Conservation (phyloP, 306 rosid genomes). For the Acacia melanoxylon region DNA sequence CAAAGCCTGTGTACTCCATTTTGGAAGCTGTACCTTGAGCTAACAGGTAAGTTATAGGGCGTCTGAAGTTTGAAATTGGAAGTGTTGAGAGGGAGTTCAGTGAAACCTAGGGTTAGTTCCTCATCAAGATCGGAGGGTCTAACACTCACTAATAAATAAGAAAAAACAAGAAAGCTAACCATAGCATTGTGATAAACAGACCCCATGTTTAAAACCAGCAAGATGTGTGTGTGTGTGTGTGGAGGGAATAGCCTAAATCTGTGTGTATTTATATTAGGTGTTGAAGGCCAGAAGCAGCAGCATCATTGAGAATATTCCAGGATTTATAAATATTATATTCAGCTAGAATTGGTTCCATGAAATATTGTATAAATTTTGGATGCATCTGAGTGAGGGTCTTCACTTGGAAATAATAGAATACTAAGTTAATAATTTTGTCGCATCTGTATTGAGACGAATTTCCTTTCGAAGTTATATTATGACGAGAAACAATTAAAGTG, state of each 20-base stretch:
- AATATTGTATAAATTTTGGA: no score
- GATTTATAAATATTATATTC: neutral
- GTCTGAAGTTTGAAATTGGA: slow-evolving; percentile 21
- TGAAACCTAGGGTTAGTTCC: slow-evolving; percentile 34
- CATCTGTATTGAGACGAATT: neutral
- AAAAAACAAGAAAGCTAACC: neutral
- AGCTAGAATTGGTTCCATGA: neutral
- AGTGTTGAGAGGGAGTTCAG: slow-evolving; percentile 10
- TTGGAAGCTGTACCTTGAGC: slow-evolving; percentile 30
- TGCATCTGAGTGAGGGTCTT: no score
- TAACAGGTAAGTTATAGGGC: slow-evolving; percentile 30
- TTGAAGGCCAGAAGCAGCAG: neutral
- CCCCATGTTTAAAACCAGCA: neutral
- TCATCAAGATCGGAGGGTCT: neutral
- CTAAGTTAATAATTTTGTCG: no score
- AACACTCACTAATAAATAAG: neutral
- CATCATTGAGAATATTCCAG: neutral
- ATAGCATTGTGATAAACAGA: neutral
- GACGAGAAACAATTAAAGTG: neutral
- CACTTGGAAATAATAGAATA: no score
- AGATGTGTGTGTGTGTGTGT: neutral
- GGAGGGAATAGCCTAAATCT: neutral
- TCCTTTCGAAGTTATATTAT: neutral
- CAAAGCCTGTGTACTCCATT: slow-evolving; percentile 36
- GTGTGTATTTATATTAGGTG: neutral